Base-by-base conservation (phyloP, 768 basidiomycete genomes). In the Xerocomus brunneocitrinus region DNA sequence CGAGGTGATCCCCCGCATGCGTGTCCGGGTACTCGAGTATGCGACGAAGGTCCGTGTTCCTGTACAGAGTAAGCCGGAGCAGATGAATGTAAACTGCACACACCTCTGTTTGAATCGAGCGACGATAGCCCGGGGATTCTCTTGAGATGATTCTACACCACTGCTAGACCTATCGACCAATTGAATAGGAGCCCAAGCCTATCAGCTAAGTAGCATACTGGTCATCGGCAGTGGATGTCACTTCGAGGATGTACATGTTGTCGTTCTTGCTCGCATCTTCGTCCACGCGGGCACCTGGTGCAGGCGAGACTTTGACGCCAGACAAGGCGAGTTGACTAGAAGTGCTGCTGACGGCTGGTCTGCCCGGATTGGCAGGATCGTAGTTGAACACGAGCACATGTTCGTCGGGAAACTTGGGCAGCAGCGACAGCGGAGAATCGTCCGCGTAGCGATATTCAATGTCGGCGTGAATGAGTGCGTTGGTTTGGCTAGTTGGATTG, bases 371-470 rank as follows among this genome's bases (percentile, higher is more conserved):
- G 46, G 67, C 55, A n/a, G 82, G 77, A 57, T 86, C 81, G 59
- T 81, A 84, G 67, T 89, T 80, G 40, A 93, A 75, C 25, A 93
- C 76, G 2, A 93, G 73, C 24, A 92, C 83, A 60, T 86, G 86
- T 66, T 90, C 88, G 48, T 80, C 75, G 10, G 78, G 72, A 38
- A 75, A 74, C 34, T 73, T 77, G 5, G 87, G 84, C 38, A 89
- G 70, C 12, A 91, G 69, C 10, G 80, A 69, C n/a, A 81, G 68
- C 3, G 88, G 84, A 0, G 84, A 77, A 63, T 93, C 91, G 60
- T 93, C 89, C 19, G 81, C 79, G 63, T 89, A 92, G 61, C 89
- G 86, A 65, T 91, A 91, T 60, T 91, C 85, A 16, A 93, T 83
- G 40, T 74, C 71, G 5, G 88, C 87, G 62, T 92, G 90, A 10